Base-by-base conservation (phyloP, 805 yeast genomes). In the Lachancea dasiensis region DNA sequence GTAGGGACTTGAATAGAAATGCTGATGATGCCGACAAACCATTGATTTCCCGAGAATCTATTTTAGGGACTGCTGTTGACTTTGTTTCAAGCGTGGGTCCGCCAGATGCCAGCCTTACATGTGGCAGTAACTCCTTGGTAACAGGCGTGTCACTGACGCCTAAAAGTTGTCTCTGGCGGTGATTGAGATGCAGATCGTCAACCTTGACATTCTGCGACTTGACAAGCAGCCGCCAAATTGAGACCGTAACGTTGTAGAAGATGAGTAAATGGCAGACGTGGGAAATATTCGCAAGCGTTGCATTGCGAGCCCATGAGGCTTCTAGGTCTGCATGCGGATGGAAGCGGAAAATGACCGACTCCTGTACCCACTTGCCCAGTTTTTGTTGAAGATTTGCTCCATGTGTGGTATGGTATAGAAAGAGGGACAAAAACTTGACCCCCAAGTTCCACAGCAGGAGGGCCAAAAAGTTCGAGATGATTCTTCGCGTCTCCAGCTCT, bases 401-500 rank as follows among this genome's bases (percentile, higher is more conserved):
- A 6, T 30, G 26, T 6, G 23, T 29, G 4, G 55, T 47, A 34
- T 49, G 47, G 15, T 46, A 31, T 15, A 49, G 22, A 24, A 50
- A 50, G 15, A 52, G 43, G 6, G 27, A 41, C 6, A 39, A 27
- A 20, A 51, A 51, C 39, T 54, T 52, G 13, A 40, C 24, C 6
- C 52, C 25, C 8, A 66, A 46, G 25, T 56, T 60, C 36, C 61
- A 50, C 5, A 58, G 34, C 20, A 63, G 49, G 18, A 66, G 42
- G 1, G 56, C 44, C 7, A 64, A 40, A 20, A 59, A 31, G 43
- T 67, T 69, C 2, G 54, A 46, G 4, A 67, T 45, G 6, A 65
- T 51, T 18, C 52, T 55, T 39, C 54, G 58, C 3, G 65, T 48
- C 36, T 64, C 66, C 6, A 58, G 49, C 46, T 69, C 73, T 44